Evolutionary conservation across 2,329 filamentous ascomycete genomes (phyloP).

Genomic region (Fusarium sp.): DNA sequence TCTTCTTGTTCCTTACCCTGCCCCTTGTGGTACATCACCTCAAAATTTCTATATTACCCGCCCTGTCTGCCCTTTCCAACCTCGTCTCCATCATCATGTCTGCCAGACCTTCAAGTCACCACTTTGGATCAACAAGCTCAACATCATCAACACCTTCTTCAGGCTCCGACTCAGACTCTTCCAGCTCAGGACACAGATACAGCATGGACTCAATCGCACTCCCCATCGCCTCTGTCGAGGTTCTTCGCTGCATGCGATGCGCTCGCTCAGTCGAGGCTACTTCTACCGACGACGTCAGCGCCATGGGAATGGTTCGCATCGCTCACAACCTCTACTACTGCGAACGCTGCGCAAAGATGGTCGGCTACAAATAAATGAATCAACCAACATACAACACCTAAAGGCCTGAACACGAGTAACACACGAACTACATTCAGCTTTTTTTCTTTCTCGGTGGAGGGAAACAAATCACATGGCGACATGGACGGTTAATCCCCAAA

Average conservation of each 20-base stretch:
- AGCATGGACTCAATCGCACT: conserved; percentile 62
- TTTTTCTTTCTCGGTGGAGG: conserved; percentile 14
- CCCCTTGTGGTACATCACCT: conserved; percentile 3
- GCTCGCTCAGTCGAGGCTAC: conserved; percentile 70
- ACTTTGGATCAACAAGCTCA: conserved; percentile 42
- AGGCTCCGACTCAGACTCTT: conserved; percentile 39
- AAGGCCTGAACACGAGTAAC: conserved; percentile 23
- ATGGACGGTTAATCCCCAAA: conserved; percentile 27
- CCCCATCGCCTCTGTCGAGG: conserved; percentile 66
- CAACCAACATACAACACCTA: neutral
- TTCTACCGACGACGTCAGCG: conserved; percentile 67
- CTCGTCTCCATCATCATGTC: conserved; percentile 26
- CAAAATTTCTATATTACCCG: conserved; percentile 38
- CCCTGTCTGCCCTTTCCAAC: conserved; percentile 16
- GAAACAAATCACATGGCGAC: conserved; percentile 22
- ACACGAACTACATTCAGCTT: conserved; percentile 18
- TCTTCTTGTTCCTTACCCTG: neutral
- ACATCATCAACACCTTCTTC: conserved; percentile 36
- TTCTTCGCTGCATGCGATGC: conserved; percentile 72
- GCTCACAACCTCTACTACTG: conserved; percentile 76
- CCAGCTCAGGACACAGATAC: conserved; percentile 51
- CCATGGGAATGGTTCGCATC: conserved; percentile 73
- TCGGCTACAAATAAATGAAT: conserved; percentile 67
- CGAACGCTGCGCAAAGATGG: conserved; percentile 71
- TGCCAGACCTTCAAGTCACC: conserved; percentile 38